These are phyloP conservation scores for Ceratocystis lukuohia DNA, from an alignment of 2,329 filamentous ascomycete species.

Conservation along the genomic window DNA sequence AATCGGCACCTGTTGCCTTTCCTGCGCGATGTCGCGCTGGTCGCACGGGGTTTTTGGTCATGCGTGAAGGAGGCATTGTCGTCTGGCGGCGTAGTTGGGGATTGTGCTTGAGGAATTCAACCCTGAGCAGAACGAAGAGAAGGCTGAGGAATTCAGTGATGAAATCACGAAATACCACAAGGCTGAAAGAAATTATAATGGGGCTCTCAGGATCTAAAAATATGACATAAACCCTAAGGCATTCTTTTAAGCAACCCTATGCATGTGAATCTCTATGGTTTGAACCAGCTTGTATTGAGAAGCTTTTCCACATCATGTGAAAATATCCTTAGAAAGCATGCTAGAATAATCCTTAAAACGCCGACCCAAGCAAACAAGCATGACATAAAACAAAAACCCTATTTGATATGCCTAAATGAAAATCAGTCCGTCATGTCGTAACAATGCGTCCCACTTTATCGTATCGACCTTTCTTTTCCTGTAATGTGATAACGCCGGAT, in stretches of 20 bases:
- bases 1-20: constrained; percentile 50
- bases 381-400: not conserved
- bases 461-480: not conserved
- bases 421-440: constrained; percentile 7
- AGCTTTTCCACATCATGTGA: not conserved
- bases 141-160: not conserved
- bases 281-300: constrained; percentile 1
- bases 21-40: constrained; percentile 76
- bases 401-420: not conserved
- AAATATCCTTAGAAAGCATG: constrained; percentile 1
- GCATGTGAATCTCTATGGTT: not conserved
- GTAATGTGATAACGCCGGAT: not conserved
- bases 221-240: not conserved
- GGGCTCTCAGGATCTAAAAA: not conserved
- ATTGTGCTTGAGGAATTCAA: not conserved
- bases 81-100: not conserved
- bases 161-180: constrained; percentile 1
- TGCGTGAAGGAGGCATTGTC: constrained; percentile 59
- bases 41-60: constrained; percentile 81
- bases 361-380: constrained; percentile 11
- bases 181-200: constrained; percentile 15
- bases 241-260: too few species aligned
- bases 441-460: not conserved
- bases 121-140: not conserved
- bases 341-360: constrained; percentile 10